These are phyloP conservation scores for Colletotrichum filicis DNA, from an alignment of 2,329 filamentous ascomycete species.

Conservation along the genomic window DNA sequence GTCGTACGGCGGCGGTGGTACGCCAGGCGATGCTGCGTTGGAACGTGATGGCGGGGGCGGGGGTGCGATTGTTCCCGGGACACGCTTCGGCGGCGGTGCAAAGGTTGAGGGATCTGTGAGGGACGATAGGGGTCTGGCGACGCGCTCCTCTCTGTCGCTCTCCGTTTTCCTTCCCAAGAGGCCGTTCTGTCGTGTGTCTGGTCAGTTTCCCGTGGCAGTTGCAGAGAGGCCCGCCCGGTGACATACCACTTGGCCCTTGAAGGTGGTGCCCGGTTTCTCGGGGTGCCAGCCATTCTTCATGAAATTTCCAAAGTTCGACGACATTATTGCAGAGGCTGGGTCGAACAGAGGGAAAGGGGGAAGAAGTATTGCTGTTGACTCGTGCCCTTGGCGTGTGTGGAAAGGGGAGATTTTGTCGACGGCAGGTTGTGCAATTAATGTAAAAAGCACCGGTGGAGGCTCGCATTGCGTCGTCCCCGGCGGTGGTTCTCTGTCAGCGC, in stretches of 20 bases:
- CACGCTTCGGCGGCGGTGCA: slow-evolving; percentile 81
- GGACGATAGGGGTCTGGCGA: slow-evolving; percentile 71
- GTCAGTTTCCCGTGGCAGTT: slow-evolving; percentile 6
- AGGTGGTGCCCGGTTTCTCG: slow-evolving; percentile 53
- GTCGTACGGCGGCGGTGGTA: slow-evolving; percentile 33
- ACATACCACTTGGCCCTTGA: slow-evolving; percentile 61
- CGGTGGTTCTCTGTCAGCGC: slow-evolving; percentile 31
- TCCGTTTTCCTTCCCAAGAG: slow-evolving; percentile 56
- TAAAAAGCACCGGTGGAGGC: slow-evolving; percentile 20
- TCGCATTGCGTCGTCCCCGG: slow-evolving; percentile 11
- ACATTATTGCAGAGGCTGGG: slow-evolving; percentile 45
- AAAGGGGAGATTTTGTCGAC: slow-evolving; percentile 14
- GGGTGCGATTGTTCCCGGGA: slow-evolving; percentile 37
- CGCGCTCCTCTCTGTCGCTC: slow-evolving; percentile 46
- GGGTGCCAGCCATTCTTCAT: slow-evolving; percentile 65
- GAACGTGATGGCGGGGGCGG: slow-evolving; percentile 40
- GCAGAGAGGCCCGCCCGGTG: not conserved
- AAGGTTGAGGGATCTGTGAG: slow-evolving; percentile 83
- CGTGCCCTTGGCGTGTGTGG: not conserved
- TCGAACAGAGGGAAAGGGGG: not conserved
- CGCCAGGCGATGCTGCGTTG: slow-evolving; percentile 49
- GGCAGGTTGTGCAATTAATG: slow-evolving; percentile 25
- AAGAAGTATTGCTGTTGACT: not conserved
- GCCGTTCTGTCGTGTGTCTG: slow-evolving; percentile 52
- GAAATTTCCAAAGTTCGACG: slow-evolving; percentile 55